Evolutionary conservation across 257 asterid genomes (phyloP).

Genomic region (Handroanthus guayacan): DNA sequence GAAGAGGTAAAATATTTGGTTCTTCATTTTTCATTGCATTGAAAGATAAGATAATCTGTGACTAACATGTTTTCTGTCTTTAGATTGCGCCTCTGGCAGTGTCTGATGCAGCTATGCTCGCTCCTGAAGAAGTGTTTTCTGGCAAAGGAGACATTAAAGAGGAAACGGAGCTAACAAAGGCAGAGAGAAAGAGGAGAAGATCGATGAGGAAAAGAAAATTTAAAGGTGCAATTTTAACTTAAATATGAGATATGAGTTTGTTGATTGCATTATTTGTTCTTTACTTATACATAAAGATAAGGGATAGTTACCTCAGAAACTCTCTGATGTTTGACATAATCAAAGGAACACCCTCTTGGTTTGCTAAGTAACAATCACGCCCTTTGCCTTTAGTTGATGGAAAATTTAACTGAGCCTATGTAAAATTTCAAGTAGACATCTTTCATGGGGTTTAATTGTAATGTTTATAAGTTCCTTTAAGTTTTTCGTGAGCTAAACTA

Average conservation of each 20-base stretch:
- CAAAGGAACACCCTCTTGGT: no score
- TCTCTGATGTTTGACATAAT: no score
- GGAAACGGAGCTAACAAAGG: slow-evolving; percentile 85
- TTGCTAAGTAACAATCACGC: no score
- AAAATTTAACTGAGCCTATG: no score
- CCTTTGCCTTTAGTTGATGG: no score
- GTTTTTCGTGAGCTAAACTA: no score
- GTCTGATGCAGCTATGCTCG: slow-evolving; percentile 98
- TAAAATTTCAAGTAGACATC: no score
- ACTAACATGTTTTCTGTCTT: slow-evolving; percentile 31
- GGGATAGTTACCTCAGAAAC: no score
- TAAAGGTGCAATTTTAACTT: slow-evolving; percentile 57
- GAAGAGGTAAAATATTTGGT: slow-evolving; percentile 75
- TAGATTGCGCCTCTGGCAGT: slow-evolving; percentile 95
- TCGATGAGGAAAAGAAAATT: slow-evolving; percentile 87
- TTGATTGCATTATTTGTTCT: slow-evolving; percentile 14
- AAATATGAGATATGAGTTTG: neutral
- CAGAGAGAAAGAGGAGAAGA: slow-evolving; percentile 89
- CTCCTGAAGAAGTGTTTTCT: slow-evolving; percentile 94
- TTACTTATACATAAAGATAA: neutral
- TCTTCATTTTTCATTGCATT: neutral
- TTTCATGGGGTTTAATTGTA: no score
- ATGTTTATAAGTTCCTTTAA: no score
- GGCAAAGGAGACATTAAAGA: slow-evolving; percentile 95
- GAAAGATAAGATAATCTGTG: neutral